Base-by-base conservation (phyloP, 148 eudicot species). In the Heliamphora exappendiculata region DNA sequence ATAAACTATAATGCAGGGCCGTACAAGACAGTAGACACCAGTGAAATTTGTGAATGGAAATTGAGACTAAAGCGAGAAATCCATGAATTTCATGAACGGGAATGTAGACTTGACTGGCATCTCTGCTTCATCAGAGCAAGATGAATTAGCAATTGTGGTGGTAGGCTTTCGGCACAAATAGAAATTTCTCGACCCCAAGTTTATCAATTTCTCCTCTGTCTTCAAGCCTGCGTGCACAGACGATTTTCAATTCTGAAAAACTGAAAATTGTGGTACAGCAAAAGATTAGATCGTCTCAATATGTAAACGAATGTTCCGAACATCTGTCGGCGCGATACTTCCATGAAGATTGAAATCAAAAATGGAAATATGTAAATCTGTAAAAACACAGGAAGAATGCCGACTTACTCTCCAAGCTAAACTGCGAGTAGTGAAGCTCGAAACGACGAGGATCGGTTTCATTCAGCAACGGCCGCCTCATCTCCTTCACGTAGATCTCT, bases 391-490 rank as follows among this genome's bases (percentile, higher is more conserved):
- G n/a, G n/a, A n/a, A n/a, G n/a, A n/a, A n/a, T n/a, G n/a, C n/a
- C n/a, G n/a, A n/a, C 91, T 76, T 75, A 91, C 93, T 78, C 39
- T 88, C 83, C 7, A 91, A 74, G 77, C 82, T 84, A 74, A 91
- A 91, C 45, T 84, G 89, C 2, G 97, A 89, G 69, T 89, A 91
- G 75, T 91, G 97, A 69, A 91, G 93, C 77, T 84, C 78, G 71
- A 84, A 88, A 24, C 78, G 70, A 0, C 54, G 62, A 39, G 80
- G 64, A 70, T 85, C 84, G 22, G 34, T 37, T 19, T 73, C 70
- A 26, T 14, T 20, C 81, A 84, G 50, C 78, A 89, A 70, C 5
- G 93, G 89, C 68, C 91, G 79, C 70, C 91, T 74, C 75, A 51
- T 81, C 77, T 89, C 90, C 76, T 83, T 88, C 65, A 64, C 74